Base-by-base conservation (phyloP, 2,329 filamentous ascomycete species). In the Microcyclospora pomicola region DNA sequence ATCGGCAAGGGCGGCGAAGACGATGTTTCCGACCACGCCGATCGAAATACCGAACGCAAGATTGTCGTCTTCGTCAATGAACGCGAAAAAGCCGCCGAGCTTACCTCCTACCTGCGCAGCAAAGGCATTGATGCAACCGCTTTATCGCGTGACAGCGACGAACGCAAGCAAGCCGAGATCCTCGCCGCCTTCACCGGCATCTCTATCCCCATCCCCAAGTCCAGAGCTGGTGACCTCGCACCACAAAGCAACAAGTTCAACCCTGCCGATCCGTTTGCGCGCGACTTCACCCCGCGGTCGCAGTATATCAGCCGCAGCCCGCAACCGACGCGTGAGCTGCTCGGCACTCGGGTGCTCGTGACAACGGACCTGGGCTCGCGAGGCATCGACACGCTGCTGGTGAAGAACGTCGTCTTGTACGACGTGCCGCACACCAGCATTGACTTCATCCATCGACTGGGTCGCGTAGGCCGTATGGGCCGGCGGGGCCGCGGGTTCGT, bases 341-440 rank as follows among this genome's bases (percentile, higher is more conserved):
- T 73, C 27, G 87, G 88, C 54, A 86, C 82, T 33, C 92, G 86
- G 59, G 88, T 94, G 9, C 74, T 98, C 30, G 88, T 98, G 2
- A 91, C 86, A 10, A 98, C 91, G 0, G 91, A 98, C 59, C 65
- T 98, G 41, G 85, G 84, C 4, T 94, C 86, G 5, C 69, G 91
- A 49, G 91, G 91, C 45, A 94, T 98, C 51, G 91, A 98, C 59
- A 98, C 91, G 0, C 64, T 95, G 24, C 81, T 84, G 13, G 88
- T 96, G 13, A 74, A 83, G 40, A 84, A 93, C 49, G 91, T 98
- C 37, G 80, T 98, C 38, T 65, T 98, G 16, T 96, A 94, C 59
- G 86, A 98, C 57, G 88, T 98, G n/a, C 91, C 91, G 4, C 88
- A 96, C 56, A 93, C 84, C 0, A 93, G 86, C 0, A 92, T 98